Conservation (phyloP, 805 yeast genomes). For the Lipomyces anomalus region DNA sequence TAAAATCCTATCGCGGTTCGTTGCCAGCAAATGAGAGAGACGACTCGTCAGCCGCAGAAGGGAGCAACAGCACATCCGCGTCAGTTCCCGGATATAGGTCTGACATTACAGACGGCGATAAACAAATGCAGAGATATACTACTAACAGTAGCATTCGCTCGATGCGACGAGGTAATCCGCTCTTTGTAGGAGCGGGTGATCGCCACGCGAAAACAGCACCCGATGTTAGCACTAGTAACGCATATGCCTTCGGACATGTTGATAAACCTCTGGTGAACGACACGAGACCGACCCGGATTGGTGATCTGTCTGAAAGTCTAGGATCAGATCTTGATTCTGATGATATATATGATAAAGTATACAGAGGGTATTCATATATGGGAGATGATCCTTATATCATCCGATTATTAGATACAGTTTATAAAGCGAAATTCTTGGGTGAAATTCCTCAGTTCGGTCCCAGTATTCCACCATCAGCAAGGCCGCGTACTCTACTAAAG, state of each 20-base stretch:
- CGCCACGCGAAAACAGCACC: constrained; percentile 16
- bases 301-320: neutral
- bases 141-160: neutral
- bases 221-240: constrained; percentile 20
- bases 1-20: constrained; percentile 4
- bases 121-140: neutral
- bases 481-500: constrained; percentile 13
- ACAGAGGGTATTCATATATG: constrained; percentile 43
- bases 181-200: neutral
- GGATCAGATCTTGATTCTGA: neutral
- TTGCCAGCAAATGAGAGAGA: neutral
- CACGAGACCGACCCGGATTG: neutral
- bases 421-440: constrained; percentile 51
- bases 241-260: constrained; percentile 22
- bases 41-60: constrained; percentile 1
- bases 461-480: constrained; percentile 10
- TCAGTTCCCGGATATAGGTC: constrained; percentile 13
- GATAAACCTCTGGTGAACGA: constrained; percentile 7
- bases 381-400: constrained; percentile 63
- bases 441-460: constrained; percentile 68
- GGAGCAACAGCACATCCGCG: constrained; percentile 1
- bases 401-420: constrained; percentile 48
- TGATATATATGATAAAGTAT: constrained; percentile 1
- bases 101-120: constrained; percentile 1
- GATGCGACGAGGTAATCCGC: neutral